These are phyloP conservation scores for Rosa persica DNA, from an alignment of 306 rosid species.

Conservation along the genomic window DNA sequence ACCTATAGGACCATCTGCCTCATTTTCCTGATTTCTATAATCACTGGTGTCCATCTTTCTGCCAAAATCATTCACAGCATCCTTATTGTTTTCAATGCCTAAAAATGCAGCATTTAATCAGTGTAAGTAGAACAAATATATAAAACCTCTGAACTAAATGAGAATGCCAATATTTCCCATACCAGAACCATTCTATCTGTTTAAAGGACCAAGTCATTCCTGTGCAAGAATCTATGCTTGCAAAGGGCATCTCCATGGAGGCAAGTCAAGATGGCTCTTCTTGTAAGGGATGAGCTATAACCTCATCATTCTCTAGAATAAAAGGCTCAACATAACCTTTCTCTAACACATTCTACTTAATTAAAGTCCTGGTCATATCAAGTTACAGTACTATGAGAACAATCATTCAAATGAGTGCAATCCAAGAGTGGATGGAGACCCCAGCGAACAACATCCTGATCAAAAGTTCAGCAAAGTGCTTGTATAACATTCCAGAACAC, in stretches of 20 bases:
- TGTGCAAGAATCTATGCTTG: constrained; percentile 59
- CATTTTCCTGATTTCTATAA: constrained; percentile 14
- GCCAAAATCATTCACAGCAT: constrained; percentile 25
- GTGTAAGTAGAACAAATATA: too few relatives aligned
- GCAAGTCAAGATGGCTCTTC: constrained; percentile 65
- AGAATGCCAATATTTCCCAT: neutral
- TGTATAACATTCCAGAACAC: constrained; percentile 26
- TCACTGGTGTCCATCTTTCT: constrained; percentile 34
- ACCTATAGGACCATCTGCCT: constrained; percentile 22
- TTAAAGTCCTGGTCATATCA: constrained; percentile 57
- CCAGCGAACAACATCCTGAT: constrained; percentile 82
- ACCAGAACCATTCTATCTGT: constrained; percentile 44
- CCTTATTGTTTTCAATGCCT: constrained; percentile 46
- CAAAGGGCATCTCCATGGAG: constrained; percentile 43
- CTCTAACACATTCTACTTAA: constrained; percentile 58
- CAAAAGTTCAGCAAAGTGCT: constrained; percentile 47
- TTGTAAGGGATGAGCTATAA: constrained; percentile 73
- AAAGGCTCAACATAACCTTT: constrained; percentile 53
- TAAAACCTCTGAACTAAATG: neutral
- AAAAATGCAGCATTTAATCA: constrained; percentile 31
- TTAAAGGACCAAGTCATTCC: constrained; percentile 63
- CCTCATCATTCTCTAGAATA: constrained; percentile 62
- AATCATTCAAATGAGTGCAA: constrained; percentile 56
- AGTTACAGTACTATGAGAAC: constrained; percentile 43
- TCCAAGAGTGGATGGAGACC: constrained; percentile 68